These are phyloP conservation scores for Gaeumannomyces sp. DNA, from an alignment of 2,329 filamentous ascomycete genomes.

Conservation along the genomic window DNA sequence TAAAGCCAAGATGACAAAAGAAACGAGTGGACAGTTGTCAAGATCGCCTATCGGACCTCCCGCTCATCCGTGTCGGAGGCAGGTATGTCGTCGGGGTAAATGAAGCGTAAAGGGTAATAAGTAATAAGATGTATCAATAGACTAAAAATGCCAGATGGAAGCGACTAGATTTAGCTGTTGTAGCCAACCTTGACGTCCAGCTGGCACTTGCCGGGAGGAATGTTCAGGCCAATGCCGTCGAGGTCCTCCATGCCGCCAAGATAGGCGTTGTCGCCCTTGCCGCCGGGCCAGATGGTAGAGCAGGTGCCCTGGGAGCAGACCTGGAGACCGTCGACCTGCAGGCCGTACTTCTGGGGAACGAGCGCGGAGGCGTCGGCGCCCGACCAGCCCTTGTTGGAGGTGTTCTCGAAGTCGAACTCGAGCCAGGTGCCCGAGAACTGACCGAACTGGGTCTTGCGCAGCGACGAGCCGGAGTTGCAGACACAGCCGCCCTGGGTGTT, in stretches of 20 bases:
- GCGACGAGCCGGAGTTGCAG: constrained; percentile 28
- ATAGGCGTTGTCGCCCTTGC: constrained; percentile 28
- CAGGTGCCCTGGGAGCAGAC: constrained; percentile 32
- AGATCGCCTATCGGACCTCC: constrained; percentile 5
- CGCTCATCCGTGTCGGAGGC: background rate
- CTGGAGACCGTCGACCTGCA: constrained; percentile 30
- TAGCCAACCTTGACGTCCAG: constrained; percentile 20
- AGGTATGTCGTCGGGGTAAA: constrained; percentile 1
- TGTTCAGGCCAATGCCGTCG: constrained; percentile 31
- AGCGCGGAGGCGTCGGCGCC: constrained; percentile 46
- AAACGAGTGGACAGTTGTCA: constrained; percentile 4
- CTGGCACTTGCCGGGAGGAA: constrained; percentile 16
- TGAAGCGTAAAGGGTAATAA: background rate
- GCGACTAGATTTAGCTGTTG: constrained; percentile 4
- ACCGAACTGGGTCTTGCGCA: constrained; percentile 31
- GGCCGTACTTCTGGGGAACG: constrained; percentile 29
- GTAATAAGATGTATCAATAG: background rate
- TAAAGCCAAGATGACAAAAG: constrained; percentile 6
- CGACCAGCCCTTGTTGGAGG: constrained; percentile 40
- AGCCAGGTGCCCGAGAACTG: constrained; percentile 40
- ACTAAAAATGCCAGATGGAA: constrained; percentile 1
- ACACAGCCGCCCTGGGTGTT: constrained; percentile 44
- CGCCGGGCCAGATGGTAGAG: constrained; percentile 26
- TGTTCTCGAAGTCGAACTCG: constrained; percentile 43
- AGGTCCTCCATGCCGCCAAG: constrained; percentile 25